Base-by-base conservation (phyloP, 2,329 filamentous ascomycete genomes). In the Colletotrichum costaricense region DNA sequence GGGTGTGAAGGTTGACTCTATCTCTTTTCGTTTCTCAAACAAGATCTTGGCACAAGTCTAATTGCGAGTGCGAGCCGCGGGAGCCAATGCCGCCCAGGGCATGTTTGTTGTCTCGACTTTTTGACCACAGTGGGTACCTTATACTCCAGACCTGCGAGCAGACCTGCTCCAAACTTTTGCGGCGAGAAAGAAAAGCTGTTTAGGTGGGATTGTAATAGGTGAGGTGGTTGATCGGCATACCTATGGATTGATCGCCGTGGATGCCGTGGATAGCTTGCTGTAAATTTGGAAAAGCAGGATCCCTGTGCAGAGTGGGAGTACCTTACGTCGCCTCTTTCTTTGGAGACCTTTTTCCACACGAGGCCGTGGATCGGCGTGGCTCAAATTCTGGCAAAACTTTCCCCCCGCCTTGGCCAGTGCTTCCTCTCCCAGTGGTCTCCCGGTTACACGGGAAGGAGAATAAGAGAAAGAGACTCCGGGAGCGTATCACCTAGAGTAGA, bases 361-460 rank as follows among this genome's bases (percentile, higher is more conserved):
- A 46, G 42, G 42, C 42, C 42, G 38, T 42, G 42, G 42, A 46
- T 46, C 42, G 42, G 42, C 42, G 42, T n/a, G 16, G 42, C 42
- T n/a, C 16, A 19, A 46, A n/a, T 16, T 4, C 19, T 49, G 42
- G 19, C 19, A n/a, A 42, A 7, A 16, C 16, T 19, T n/a, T 22
- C 42, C 19, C 55, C 30, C 62, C 22, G 54, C 35, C 62, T 24
- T 64, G 49, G 62, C 30, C 49, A 64, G 46, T 64, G 62, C 38
- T 42, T 42, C 38, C 14, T 16, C 14, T 16, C 8, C 2, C 30
- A 33, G 30, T 33, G 30, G 8, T 33, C 8, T 3, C 38, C 7
- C 38, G 38, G 38, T 52, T 38, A 14, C 46, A 35, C 62, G 16
- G 7, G 28, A 24, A 24, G n/a, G 52, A 55, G 19, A 49, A 49